phyloP scores from a whole-genome alignment of 1,284 basidiomycete species.

The Neotropicomus parvogracilis region DNA sequence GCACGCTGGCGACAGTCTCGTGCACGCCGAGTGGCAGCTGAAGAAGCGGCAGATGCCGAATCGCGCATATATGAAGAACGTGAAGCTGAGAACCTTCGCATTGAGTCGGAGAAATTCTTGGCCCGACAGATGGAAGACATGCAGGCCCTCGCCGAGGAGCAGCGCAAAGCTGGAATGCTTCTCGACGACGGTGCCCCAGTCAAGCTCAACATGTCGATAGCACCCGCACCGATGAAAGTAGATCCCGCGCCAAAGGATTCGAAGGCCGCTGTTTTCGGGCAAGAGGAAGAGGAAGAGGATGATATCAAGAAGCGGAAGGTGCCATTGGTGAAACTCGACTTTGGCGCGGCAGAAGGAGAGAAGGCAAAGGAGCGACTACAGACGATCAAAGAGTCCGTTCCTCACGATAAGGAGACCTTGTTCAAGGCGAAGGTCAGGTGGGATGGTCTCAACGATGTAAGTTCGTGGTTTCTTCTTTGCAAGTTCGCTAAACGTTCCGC shows the following conservation, averaged over 20 bases:
- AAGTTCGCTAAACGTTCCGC: constrained; percentile 2
- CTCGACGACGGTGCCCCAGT: constrained; percentile 88
- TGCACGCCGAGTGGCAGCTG: constrained; percentile 60
- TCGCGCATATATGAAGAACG: constrained; percentile 78
- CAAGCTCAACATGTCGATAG: constrained; percentile 71
- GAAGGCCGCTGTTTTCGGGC: constrained; percentile 61
- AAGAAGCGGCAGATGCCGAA: constrained; percentile 80
- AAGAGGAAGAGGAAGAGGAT: constrained; percentile 82
- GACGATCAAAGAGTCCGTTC: constrained; percentile 67
- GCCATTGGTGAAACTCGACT: constrained; percentile 82
- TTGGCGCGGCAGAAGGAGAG: constrained; percentile 73
- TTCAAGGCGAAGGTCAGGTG: constrained; percentile 82
- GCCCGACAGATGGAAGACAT: constrained; percentile 89
- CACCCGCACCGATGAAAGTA: constrained; percentile 45
- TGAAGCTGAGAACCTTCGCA: constrained; percentile 77
- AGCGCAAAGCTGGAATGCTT: constrained; percentile 83
- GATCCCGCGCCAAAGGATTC: constrained; percentile 47
- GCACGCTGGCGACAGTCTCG: constrained; percentile 74
- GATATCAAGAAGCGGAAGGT: constrained; percentile 74
- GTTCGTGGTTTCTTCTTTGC: constrained; percentile 36
- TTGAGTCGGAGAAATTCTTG: constrained; percentile 85
- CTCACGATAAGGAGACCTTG: constrained; percentile 67
- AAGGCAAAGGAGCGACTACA: constrained; percentile 75
- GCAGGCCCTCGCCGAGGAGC: constrained; percentile 81
- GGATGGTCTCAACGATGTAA: constrained; percentile 80